A percentile compares a stretch with the other conserved stretches of the same genome.
phyloP scores from a whole-genome alignment of 2,329 filamentous ascomycete genomes.

The Pseudogymnoascus sp. region DNA sequence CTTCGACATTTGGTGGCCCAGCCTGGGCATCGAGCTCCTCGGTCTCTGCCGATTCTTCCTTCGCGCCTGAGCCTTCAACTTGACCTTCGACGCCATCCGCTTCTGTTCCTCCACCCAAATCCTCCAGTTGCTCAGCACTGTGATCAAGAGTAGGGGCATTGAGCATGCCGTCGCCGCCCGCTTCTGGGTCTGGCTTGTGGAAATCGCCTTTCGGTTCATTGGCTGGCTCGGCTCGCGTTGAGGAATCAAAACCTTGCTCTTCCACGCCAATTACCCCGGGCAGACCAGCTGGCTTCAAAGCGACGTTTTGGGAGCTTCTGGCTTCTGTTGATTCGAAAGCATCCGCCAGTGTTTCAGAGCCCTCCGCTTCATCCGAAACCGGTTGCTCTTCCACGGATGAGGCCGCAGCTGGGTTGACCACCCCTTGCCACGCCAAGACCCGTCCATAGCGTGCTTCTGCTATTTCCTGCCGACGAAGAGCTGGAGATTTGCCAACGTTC shows the following conservation, averaged over 20 bases:
- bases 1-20: neutral
- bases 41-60: neutral
- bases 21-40: neutral
- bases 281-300: neutral
- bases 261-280: neutral
- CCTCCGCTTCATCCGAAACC: neutral
- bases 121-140: neutral
- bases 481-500: neutral
- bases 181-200: neutral
- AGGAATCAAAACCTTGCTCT: neutral
- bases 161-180: neutral
- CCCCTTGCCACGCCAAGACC: neutral
- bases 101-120: neutral
- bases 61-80: neutral
- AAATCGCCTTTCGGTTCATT: too few relatives aligned
- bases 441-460: neutral
- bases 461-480: neutral
- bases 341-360: neutral
- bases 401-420: neutral
- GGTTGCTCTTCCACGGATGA: neutral
- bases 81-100: neutral
- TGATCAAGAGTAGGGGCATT: too few relatives aligned
- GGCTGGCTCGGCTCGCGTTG: neutral
- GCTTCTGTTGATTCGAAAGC: neutral
- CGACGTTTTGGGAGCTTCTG: neutral